Base-by-base conservation (phyloP, 176 grass and related monocot genomes). In the Oryza coarctata region DNA sequence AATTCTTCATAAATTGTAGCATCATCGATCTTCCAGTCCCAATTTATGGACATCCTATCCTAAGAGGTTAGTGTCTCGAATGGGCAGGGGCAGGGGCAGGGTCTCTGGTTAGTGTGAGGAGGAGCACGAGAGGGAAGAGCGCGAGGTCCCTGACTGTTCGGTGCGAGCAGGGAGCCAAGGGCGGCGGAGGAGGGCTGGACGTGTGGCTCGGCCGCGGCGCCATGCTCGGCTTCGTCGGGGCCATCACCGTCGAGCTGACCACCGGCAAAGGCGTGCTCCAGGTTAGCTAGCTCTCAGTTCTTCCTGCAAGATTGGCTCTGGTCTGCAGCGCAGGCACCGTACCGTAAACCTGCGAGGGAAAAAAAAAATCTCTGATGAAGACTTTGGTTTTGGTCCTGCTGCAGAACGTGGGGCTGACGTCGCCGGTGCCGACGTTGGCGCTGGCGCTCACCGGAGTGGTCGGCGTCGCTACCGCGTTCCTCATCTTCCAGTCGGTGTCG, bases 131-230 rank as follows among this genome's bases (percentile, higher is more conserved):
- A 33, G 4, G 32, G n/a, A 12, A 11, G 34, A 36, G 12, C 34
- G 30, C 5, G 50, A 86, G 45, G n/a, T 82, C 84, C 23, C 73
- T 85, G 73, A 82, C 73, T 27, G 66, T 94, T 5, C 79, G 89
- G 82, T 94, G 93, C 43, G 89, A 94, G 39, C 89, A 91, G 86
- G 89, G 92, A 15, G 22, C 74, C 58, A 92, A 92, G 77, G 83
- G 77, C n/a, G 70, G 80, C n/a, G 36, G 67, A 20, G 81, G 80
- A 0, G 92, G 89, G 55, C 20, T 94, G 74, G 89, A 88, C 80
- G 84, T 89, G 79, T 94, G 93, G 93, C 87, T 94, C 65, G 92
- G 93, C 84, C 93, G 93, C 57, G 81, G 80, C 76, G 93, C 93
- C 17, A 94, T 94, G 92, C 68, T 94, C 74, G 84, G 74, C 41